These are phyloP conservation scores for Ogataea glucozyma DNA, from an alignment of 805 yeast genomes.

Conservation along the genomic window DNA sequence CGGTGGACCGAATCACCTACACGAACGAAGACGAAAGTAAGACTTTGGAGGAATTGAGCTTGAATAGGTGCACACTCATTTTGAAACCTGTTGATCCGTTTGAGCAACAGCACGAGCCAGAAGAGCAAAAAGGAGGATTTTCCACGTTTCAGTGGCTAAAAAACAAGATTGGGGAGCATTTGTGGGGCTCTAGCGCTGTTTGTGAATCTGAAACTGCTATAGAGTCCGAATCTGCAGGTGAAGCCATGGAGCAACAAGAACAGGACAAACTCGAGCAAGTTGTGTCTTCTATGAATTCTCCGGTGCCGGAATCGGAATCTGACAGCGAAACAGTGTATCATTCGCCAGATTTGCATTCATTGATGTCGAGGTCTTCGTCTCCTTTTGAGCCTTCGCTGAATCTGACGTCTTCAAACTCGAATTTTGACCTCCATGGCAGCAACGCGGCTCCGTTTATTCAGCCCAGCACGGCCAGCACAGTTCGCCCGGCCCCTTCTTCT, in stretches of 20 bases:
- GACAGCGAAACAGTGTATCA: slow-evolving; percentile 29
- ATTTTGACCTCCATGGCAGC: slow-evolving; percentile 25
- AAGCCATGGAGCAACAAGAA: neutral
- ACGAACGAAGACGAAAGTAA: slow-evolving; percentile 59
- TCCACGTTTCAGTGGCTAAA: slow-evolving; percentile 31
- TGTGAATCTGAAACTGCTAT: neutral
- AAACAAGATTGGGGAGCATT: slow-evolving; percentile 17
- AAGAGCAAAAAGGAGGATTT: slow-evolving; percentile 5
- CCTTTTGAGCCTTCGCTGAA: slow-evolving; percentile 24
- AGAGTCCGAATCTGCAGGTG: neutral
- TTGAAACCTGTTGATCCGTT: slow-evolving; percentile 55
- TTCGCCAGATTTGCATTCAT: slow-evolving; percentile 27
- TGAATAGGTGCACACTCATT: slow-evolving; percentile 70
- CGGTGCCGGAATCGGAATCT: slow-evolving; percentile 18
- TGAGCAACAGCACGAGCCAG: slow-evolving; percentile 19
- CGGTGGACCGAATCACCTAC: slow-evolving; percentile 64
- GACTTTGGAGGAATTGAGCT: slow-evolving; percentile 52
- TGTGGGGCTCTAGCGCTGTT: slow-evolving; percentile 9
- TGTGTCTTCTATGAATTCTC: slow-evolving; percentile 4
- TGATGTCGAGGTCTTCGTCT: slow-evolving; percentile 24
- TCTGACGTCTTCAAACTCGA: slow-evolving; percentile 26
- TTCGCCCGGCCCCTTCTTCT: no score
- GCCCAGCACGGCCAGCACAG: slow-evolving; percentile 12
- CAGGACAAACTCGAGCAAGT: neutral
- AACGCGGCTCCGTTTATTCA: slow-evolving; percentile 20